Base-by-base conservation (phyloP, 1,139 yeast species). In the Pichia sp. region DNA sequence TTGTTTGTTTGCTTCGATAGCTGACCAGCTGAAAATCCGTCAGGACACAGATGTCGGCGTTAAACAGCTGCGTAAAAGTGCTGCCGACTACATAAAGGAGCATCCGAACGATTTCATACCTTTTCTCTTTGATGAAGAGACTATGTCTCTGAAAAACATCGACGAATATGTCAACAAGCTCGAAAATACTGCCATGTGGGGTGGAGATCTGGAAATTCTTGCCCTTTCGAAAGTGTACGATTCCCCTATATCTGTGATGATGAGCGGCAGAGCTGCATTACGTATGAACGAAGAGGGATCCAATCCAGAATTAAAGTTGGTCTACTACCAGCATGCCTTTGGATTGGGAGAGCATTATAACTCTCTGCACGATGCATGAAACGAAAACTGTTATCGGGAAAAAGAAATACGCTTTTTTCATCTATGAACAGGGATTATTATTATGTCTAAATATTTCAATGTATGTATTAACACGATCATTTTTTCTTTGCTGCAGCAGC, bases 301-400 rank as follows among this genome's bases (percentile, higher is more conserved):
- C 4, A 70, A 72, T 13, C 78, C 81, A 0, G 86, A 78, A 64
- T 73, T 92, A 61, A 81, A 79, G 59, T 68, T 93, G 58, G 96
- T 90, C 0, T 92, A 85, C 67, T 93, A 88, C 68, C 87, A 85
- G 69, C 95, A 90, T 68, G 81, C 84, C 36, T 92, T 83, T 68
- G 95, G 97, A 0, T 76, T 93, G 45, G 98, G 98, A 45, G 98
- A 92, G 71, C 99, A 93, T 71, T 93, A 93, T 70, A 92, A 93
- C 69, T 89, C 97, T 4, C 72, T 90, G 53, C 78, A 85, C 57
- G 88, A 84, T 68, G 34, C 50, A 7, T 54, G 13, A 50, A 4
- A n/a, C 30, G 31, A 5, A 15, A 32, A 36, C 7, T 5, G 40
- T n/a, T 41, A 42, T 15, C 5, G 7, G 19, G 5, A 45, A 45